Base-by-base conservation (phyloP, 768 basidiomycete species). In the Fomitopsis pulvina region DNA sequence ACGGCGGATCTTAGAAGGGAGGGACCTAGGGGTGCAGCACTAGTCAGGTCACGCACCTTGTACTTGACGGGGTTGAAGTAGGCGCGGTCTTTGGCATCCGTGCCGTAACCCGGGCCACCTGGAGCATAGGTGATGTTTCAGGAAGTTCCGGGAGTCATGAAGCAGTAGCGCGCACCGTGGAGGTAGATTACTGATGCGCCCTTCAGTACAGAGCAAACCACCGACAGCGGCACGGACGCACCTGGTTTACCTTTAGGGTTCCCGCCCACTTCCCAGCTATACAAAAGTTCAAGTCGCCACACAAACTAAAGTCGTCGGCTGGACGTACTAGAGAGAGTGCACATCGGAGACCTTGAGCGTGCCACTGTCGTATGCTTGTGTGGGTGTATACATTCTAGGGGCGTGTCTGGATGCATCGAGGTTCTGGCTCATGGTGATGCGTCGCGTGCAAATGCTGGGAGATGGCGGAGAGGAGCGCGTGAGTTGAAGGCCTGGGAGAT, bases 1-100 rank as follows among this genome's bases (percentile, higher is more conserved):
- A 48, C 20, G 47, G 21, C 26, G 21, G 4, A 2, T 11, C 18
- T 41, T 1, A 26, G 29, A 29, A 25, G 4, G 41, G 22, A 50
- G 20, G 27, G 8, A 14, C 10, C 10, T 9, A 14, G 52, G 14
- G 52, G 45, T 34, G 24, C 20, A 21, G 20, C 30, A 9, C 16
- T 25, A 12, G 24, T 39, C 18, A 40, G 25, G n/a, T n/a, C n/a
- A 55, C 57, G 37, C 40, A 82, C 88, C 71, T 87, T 89, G 73
- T 93, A 95, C 61, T 89, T 87, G 28, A 74, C 64, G 2, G 91
- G 90, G 60, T 93, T 81, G 67, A 94, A 94, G 72, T 85, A 93
- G 4, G 72, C 67, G 47, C 87, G 74, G 67, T 95, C 92, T 48
- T 73, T 74, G 4, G 71, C 62, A 60, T 82, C 78, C 41, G 71